A percentile compares a stretch with the other conserved stretches of the same genome.
Evolutionary conservation across 306 rosid species (phyloP).

Genomic region (Sechiopsis laciniata): DNA sequence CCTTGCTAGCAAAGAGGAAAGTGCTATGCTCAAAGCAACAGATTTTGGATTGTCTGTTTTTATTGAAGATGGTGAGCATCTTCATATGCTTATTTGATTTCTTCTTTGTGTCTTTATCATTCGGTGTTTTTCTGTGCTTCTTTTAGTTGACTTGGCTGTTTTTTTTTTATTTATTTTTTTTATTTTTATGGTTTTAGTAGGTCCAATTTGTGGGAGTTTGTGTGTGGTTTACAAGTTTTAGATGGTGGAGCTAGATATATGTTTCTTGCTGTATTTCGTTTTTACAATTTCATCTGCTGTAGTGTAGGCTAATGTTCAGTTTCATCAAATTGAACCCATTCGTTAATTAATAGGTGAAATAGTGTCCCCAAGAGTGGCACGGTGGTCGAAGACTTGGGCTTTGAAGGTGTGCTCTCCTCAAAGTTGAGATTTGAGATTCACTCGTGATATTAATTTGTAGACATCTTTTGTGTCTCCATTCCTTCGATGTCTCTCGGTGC

Average conservation of each 20-base stretch:
- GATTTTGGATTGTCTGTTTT: conserved; percentile 86
- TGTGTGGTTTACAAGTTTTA: background rate
- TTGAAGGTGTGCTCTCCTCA: no score
- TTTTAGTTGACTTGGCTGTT: background rate
- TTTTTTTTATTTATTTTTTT: no score
- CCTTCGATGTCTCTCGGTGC: no score
- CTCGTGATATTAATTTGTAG: no score
- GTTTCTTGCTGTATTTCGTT: background rate
- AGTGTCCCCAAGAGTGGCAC: no score
- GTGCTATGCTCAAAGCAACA: conserved; percentile 64
- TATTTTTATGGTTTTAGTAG: background rate
- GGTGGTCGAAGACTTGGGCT: no score
- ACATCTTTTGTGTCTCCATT: no score
- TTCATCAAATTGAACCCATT: background rate
- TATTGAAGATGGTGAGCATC: conserved; percentile 66
- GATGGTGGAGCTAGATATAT: background rate
- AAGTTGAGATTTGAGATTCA: no score
- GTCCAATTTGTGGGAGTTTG: background rate
- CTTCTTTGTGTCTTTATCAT: background rate
- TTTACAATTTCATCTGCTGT: background rate
- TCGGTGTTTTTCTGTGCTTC: background rate
- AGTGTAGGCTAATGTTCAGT: background rate
- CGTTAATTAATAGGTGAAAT: no score
- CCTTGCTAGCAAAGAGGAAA: conserved; percentile 60
- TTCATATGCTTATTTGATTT: conserved; percentile 10